Conservation (phyloP, 345 rosid genomes). For the Psidium friedrichsthalianum region DNA sequence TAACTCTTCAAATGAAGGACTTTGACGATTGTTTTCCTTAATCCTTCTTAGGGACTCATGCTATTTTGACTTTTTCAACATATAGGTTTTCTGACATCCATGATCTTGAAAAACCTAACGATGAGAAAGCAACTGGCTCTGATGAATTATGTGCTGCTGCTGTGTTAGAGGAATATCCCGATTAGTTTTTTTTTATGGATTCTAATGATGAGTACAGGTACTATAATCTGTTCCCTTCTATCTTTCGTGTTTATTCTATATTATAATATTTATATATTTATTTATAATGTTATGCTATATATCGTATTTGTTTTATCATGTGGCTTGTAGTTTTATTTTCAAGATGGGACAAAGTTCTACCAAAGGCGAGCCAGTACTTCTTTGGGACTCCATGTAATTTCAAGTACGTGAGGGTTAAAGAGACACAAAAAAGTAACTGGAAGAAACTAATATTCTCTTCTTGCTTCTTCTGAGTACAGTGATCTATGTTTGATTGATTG, state of each 20-base stretch:
- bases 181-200: slow-evolving; percentile 74
- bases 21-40: not conserved
- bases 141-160: slow-evolving; percentile 66
- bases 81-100: slow-evolving; percentile 60
- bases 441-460: not conserved
- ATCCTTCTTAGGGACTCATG: not conserved
- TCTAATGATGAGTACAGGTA: slow-evolving; percentile 72
- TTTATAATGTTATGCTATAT: no score
- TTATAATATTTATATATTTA: no score
- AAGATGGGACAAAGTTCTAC: slow-evolving; percentile 72
- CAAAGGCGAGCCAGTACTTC: slow-evolving; percentile 72
- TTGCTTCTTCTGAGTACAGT: not conserved
- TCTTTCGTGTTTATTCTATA: not conserved
- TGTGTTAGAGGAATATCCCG: slow-evolving; percentile 63
- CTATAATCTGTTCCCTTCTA: not conserved
- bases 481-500: not conserved
- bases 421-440: not conserved
- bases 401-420: not conserved
- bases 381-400: not conserved
- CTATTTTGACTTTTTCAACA: not conserved
- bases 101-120: slow-evolving; percentile 70
- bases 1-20: not conserved
- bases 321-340: slow-evolving; percentile 56
- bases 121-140: slow-evolving; percentile 43
- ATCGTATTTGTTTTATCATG: not conserved